Conservation (phyloP, 768 basidiomycete genomes). For the Gloeophyllum trabeum region DNA sequence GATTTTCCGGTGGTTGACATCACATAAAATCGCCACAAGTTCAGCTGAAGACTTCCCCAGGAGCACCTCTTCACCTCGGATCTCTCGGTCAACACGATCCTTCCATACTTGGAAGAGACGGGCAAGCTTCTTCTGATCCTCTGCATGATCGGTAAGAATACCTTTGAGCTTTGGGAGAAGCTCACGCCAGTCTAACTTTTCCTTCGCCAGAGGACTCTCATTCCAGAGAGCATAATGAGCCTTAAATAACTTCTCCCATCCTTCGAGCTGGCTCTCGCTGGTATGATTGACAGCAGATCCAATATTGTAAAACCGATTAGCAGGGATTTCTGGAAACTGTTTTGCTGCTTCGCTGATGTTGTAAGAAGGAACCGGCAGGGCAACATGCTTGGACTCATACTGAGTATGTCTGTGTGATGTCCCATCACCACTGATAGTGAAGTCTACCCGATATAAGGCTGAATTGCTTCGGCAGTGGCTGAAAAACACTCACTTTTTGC, state of each 20-base stretch:
- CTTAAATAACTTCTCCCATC: conserved; percentile 7
- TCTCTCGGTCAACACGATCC: background rate
- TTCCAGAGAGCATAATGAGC: conserved; percentile 12
- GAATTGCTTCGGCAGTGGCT: background rate
- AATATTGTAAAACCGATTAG: conserved; percentile 4
- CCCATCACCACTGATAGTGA: conserved; percentile 4
- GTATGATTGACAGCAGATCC: conserved; percentile 13
- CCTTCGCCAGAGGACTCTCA: conserved; percentile 10
- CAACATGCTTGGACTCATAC: conserved; percentile 1
- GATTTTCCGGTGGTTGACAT: background rate
- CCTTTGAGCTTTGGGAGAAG: conserved; percentile 11
- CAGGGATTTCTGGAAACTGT: background rate
- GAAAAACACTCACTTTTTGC: conserved; percentile 5
- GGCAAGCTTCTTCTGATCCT: conserved; percentile 17
- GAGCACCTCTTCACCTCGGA: conserved; percentile 3
- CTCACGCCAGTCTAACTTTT: conserved; percentile 5
- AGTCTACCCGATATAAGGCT: background rate
- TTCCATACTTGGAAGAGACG: conserved; percentile 7
- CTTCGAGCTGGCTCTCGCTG: conserved; percentile 15
- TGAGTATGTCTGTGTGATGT: conserved; percentile 3
- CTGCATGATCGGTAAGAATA: conserved; percentile 17
- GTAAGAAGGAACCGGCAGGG: background rate
- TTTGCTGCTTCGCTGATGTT: background rate
- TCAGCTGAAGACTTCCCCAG: background rate
- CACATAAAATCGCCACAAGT: background rate